Conservation (phyloP, 2,329 filamentous ascomycete genomes). For the Colletotrichum tamarilloi region DNA sequence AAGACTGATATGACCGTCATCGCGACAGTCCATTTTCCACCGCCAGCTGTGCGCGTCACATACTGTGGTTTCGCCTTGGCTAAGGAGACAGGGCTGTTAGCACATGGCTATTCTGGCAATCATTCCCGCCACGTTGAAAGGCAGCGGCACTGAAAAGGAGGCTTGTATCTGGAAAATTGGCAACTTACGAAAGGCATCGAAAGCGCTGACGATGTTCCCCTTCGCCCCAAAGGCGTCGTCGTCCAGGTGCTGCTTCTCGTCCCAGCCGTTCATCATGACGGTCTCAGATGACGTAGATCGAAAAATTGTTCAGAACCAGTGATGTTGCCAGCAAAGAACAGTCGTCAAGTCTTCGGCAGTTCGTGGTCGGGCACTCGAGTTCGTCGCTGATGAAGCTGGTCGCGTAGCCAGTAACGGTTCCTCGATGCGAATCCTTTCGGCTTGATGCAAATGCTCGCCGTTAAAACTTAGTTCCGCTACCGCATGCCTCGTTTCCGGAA, state of each 20-base stretch:
- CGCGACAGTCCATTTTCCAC: constrained; percentile 92
- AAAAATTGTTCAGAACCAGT: background rate
- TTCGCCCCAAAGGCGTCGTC: constrained; percentile 85
- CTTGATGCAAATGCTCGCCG: constrained; percentile 33
- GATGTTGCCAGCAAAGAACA: too few species aligned
- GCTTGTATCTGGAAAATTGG: background rate
- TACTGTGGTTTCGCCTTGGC: constrained; percentile 97
- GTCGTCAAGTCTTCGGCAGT: background rate
- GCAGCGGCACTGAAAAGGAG: background rate
- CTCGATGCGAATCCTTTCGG: constrained; percentile 12
- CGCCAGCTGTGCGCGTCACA: constrained; percentile 83
- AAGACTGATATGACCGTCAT: constrained; percentile 80
- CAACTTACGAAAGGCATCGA: constrained; percentile 94
- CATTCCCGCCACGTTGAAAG: background rate
- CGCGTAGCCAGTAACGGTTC: constrained; percentile 7
- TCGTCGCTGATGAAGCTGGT: background rate
- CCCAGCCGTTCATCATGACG: constrained; percentile 80
- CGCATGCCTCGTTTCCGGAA: constrained; percentile 26
- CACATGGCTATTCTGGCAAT: background rate
- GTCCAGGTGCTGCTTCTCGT: constrained; percentile 72
- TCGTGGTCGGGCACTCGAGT: background rate
- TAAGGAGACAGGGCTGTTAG: constrained; percentile 52
- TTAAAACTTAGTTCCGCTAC: constrained; percentile 12
- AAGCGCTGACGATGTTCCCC: constrained; percentile 80
- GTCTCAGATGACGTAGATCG: background rate